Conservation (phyloP, 208 protist genomes). For the Pavlovales sp. region DNA sequence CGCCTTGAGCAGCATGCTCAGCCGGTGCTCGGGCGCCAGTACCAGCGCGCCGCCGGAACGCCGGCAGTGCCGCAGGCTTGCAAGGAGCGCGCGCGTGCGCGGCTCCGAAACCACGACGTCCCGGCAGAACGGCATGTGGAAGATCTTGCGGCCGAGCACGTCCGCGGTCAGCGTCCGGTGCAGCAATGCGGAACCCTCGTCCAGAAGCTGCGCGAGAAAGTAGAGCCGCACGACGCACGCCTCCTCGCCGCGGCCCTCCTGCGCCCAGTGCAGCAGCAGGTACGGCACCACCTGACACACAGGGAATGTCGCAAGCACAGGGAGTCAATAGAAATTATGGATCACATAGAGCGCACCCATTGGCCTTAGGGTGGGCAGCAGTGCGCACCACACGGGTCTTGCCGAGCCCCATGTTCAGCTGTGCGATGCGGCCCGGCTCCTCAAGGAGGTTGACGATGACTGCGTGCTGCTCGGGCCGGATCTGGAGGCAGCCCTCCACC, state of each 20-base stretch:
- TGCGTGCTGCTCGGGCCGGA: conserved; percentile 9
- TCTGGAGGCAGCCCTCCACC: conserved; percentile 14
- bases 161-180: conserved; percentile 49
- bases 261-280: conserved; percentile 38
- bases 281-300: too few relatives aligned
- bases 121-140: conserved; percentile 36
- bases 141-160: conserved; percentile 13
- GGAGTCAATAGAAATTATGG: too few relatives aligned
- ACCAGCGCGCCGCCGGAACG: not conserved
- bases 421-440: not conserved
- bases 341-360: too few relatives aligned
- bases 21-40: conserved; percentile 40
- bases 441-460: not conserved
- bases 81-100: not conserved
- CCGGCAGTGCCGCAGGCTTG: not conserved
- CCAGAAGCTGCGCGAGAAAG: conserved; percentile 50
- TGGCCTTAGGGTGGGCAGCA: too few relatives aligned
- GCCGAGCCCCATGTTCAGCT: conserved; percentile 45
- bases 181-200: conserved; percentile 42
- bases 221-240: conserved; percentile 21
- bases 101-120: conserved; percentile 20
- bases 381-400: conserved; percentile 60
- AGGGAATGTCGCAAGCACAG: too few relatives aligned
- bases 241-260: too few relatives aligned
- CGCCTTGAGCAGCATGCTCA: conserved; percentile 45